phyloP scores from a whole-genome alignment of 768 basidiomycete species.

The Tylopilus plumbeoviolaceoides region DNA sequence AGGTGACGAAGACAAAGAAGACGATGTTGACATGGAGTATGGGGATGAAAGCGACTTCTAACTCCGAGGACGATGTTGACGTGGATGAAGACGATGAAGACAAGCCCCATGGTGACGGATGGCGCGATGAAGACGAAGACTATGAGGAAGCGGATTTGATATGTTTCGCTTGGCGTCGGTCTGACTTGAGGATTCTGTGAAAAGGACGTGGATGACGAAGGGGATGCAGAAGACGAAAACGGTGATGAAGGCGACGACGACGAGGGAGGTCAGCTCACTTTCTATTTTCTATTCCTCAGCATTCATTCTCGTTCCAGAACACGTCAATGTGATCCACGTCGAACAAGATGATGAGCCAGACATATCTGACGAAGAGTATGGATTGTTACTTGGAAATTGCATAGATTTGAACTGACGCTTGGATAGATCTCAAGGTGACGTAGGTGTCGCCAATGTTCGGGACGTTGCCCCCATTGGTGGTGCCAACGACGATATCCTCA shows the following conservation, averaged over 20 bases:
- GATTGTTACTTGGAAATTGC: constrained; percentile 6
- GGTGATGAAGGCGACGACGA: constrained; percentile 50
- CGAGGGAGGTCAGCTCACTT: constrained; percentile 17
- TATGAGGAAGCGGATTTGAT: constrained; percentile 57
- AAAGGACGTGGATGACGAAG: constrained; percentile 54
- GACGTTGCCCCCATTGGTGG: constrained; percentile 29
- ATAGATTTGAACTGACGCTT: constrained; percentile 14
- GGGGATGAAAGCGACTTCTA: constrained; percentile 77
- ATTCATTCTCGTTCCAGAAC: constrained; percentile 29
- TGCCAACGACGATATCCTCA: constrained; percentile 47
- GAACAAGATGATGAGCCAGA: constrained; percentile 62
- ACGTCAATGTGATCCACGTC: constrained; percentile 58
- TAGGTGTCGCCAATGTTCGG: constrained; percentile 36
- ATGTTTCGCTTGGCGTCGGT: neutral
- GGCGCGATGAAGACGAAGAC: constrained; percentile 52
- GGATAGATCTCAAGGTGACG: constrained; percentile 38
- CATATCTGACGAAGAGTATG: constrained; percentile 64
- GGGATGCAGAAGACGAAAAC: constrained; percentile 56
- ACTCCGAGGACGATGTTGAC: constrained; percentile 59
- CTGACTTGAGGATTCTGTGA: constrained; percentile 8
- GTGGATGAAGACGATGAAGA: constrained; percentile 62
- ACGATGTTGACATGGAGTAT: constrained; percentile 85
- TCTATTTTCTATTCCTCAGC: constrained; percentile 27
- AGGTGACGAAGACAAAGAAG: constrained; percentile 75
- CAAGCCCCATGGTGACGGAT: constrained; percentile 42